Evolutionary conservation across 805 yeast species (phyloP).

Genomic region (Clavispora asparagi): DNA sequence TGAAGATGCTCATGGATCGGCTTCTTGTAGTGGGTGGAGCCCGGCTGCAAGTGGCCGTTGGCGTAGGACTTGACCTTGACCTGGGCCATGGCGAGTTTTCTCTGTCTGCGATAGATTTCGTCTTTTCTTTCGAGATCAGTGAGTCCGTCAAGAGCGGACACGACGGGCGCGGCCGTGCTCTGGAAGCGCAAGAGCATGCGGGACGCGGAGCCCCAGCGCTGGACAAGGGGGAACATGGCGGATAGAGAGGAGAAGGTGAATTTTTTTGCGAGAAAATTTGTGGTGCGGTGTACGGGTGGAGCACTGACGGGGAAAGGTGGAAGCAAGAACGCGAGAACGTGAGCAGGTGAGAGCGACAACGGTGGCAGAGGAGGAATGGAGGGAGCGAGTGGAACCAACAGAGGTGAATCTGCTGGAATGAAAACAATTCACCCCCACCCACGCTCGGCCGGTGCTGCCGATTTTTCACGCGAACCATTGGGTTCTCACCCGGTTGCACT

Average conservation of each 20-base stretch:
- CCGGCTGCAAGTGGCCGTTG: constrained; percentile 71
- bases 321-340: too few species aligned
- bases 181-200: constrained; percentile 10
- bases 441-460: too few species aligned
- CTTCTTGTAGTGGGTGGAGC: constrained; percentile 80
- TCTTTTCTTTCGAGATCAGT: constrained; percentile 82
- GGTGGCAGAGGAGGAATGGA: too few species aligned
- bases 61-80: constrained; percentile 71
- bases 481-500: too few species aligned
- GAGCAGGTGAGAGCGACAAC: too few species aligned
- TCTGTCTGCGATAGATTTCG: constrained; percentile 61
- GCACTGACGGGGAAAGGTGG: too few species aligned
- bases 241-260: not conserved
- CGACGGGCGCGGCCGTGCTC: constrained; percentile 6
- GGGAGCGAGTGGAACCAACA: too few species aligned
- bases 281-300: constrained; percentile 14
- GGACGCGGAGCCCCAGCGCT: not conserved
- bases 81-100: constrained; percentile 63
- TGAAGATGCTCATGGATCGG: constrained; percentile 85
- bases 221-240: constrained; percentile 2
- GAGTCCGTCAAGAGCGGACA: constrained; percentile 28
- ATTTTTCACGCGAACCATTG: too few species aligned
- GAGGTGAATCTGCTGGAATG: too few species aligned
- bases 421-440: too few species aligned
- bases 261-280: constrained; percentile 6